Evolutionary conservation across 176 grass and related monocot species (phyloP), one percentile per base, ranked within the genome.

Genomic region (Musa beccarii): DNA sequence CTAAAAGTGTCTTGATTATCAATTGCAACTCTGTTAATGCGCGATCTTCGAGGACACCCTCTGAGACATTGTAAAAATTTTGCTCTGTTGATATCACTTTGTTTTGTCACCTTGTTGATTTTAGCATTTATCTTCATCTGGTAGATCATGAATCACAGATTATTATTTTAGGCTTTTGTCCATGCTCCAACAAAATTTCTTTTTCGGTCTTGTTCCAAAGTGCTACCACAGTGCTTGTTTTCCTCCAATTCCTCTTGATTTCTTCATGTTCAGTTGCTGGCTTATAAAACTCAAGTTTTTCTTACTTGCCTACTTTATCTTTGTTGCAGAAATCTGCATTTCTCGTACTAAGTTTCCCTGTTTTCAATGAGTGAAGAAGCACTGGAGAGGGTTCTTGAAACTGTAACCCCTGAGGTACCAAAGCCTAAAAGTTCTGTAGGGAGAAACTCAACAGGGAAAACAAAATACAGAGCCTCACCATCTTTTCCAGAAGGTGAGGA

Each of bases 311-410:
- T 70, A 70, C 68, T 51, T 70, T 51, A 51, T 70, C 8, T 19
- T 70, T 70, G 34, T 70, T 12, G 34, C 49, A 70, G 68, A 51
- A n/a, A 0, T 70, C 16, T 70, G 34, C 43, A 50, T 51, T 16
- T 70, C 51, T 51, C 1, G 52, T 12, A 68, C 65, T 8, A 13
- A 25, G 12, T 67, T 29, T 43, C 34, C 34, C 11, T 19, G 16
- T 16, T 19, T 2, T 10, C 76, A 87, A 88, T 91, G 89, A 75
- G 77, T 29, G 77, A 82, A 24, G 63, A 82, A 74, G 54, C 76
- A 25, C 61, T 68, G 53, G 86, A 83, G 54, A 66, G 87, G 76
- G 68, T 52, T 10, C 56, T 61, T 59, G 68, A 15, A 20, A 72
- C 55, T 54, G 51, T 56, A 62, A 43, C 56, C 54, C 68, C 77